These are phyloP conservation scores for Taphrina deformans DNA, from an alignment of 1,139 yeast genomes.

Conservation along the genomic window DNA sequence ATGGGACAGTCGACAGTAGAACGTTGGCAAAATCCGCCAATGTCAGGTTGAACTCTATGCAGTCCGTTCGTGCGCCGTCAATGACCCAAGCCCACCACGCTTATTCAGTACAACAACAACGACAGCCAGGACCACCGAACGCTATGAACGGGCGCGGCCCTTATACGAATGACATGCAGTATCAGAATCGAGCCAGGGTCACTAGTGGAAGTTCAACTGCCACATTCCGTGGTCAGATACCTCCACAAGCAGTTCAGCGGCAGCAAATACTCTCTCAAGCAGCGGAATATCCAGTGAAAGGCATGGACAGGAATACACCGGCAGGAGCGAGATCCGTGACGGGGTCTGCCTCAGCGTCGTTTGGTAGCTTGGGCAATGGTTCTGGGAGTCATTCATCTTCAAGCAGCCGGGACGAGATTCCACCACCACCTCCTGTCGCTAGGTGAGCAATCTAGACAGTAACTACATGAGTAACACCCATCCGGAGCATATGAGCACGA, in stretches of 20 bases:
- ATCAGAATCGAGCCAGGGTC: background rate
- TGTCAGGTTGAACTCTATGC: conserved; percentile 22
- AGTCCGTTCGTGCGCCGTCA: conserved; percentile 11
- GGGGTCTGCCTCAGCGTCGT: conserved; percentile 30
- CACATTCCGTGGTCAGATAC: conserved; percentile 18
- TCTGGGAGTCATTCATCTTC: conserved; percentile 29
- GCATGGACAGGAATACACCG: conserved; percentile 5
- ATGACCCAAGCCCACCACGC: background rate
- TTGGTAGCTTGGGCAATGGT: conserved; percentile 31
- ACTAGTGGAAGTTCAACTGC: conserved; percentile 1
- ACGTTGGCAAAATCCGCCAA: conserved; percentile 17
- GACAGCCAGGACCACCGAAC: conserved; percentile 24
- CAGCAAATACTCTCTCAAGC: conserved; percentile 1
- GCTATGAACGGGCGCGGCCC: conserved; percentile 27
- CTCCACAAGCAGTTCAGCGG: conserved; percentile 11
- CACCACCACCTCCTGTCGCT: conserved; percentile 6
- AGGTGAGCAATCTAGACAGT: background rate
- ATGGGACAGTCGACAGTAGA: conserved; percentile 27
- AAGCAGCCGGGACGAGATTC: conserved; percentile 26
- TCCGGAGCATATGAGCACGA: background rate
- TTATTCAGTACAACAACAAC: background rate
- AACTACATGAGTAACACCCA: background rate
- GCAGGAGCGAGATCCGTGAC: conserved; percentile 26
- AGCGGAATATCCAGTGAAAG: conserved; percentile 13
- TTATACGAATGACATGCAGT: background rate